A percentile compares a stretch with the other conserved stretches of the same genome.
These are phyloP conservation scores for Eragrostis nindensis DNA, from an alignment of 176 grass and related monocot genomes.

Conservation along the genomic window DNA sequence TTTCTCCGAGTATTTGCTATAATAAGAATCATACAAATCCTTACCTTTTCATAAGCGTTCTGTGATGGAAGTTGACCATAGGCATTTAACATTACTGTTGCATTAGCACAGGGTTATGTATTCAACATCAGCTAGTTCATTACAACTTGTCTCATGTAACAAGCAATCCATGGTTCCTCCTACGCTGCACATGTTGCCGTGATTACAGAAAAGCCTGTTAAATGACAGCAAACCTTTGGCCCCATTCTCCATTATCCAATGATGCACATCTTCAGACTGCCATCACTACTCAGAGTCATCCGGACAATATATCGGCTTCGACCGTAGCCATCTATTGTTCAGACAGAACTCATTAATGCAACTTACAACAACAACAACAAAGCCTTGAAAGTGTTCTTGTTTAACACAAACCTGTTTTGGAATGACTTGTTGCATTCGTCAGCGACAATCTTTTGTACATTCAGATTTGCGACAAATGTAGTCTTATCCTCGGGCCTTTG, in stretches of 20 bases:
- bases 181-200: too few relatives aligned
- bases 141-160: not conserved
- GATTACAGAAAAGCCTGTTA: too few relatives aligned
- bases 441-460: not conserved
- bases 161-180: too few relatives aligned
- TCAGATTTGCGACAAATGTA: not conserved
- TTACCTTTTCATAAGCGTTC: too few relatives aligned
- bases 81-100: not conserved
- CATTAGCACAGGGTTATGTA: not conserved
- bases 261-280: too few relatives aligned
- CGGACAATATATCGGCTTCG: not conserved
- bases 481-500: not conserved
- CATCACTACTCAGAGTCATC: too few relatives aligned
- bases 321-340: conserved; percentile 2
- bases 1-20: too few relatives aligned
- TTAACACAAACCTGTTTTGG: not conserved
- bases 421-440: not conserved
- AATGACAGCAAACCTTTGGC: not conserved
- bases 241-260: not conserved
- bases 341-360: not conserved
- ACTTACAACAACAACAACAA: not conserved
- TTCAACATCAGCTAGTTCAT: not conserved
- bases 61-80: too few relatives aligned
- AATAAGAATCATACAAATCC: too few relatives aligned
- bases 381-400: not conserved